Evolutionary conservation across 2,329 filamentous ascomycete species (phyloP).

Genomic region (Fusarium citri): DNA sequence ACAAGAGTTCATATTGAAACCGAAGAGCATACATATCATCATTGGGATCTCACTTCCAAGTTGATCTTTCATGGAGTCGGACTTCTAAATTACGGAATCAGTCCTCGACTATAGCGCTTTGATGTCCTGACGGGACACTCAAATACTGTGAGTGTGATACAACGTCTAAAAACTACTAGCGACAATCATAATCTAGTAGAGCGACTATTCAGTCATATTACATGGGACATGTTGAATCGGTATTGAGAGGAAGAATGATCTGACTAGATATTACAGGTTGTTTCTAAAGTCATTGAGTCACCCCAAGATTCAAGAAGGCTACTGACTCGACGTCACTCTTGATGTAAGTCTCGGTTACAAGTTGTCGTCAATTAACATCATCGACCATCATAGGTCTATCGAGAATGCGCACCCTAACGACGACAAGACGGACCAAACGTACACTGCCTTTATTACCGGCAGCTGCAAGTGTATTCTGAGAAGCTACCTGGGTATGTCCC

Average conservation of each 20-base stretch:
- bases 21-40: background rate
- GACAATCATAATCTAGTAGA: no score
- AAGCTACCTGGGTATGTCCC: slow-evolving; percentile 12
- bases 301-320: background rate
- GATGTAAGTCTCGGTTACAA: background rate
- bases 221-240: no score
- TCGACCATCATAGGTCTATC: background rate
- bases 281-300: background rate
- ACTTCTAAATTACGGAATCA: background rate
- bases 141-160: background rate
- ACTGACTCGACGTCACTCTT: background rate
- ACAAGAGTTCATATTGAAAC: background rate
- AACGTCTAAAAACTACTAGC: no score
- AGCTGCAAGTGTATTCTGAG: background rate
- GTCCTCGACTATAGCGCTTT: background rate
- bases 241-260: background rate
- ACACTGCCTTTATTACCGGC: background rate
- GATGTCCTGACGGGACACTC: background rate
- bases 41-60: background rate
- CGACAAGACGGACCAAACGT: background rate
- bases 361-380: background rate
- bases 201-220: no score
- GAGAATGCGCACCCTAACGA: background rate
- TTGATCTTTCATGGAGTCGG: background rate
- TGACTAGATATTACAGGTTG: background rate